Base-by-base conservation (phyloP, 164 flowering plant species). In the Taxillus chinensis region DNA sequence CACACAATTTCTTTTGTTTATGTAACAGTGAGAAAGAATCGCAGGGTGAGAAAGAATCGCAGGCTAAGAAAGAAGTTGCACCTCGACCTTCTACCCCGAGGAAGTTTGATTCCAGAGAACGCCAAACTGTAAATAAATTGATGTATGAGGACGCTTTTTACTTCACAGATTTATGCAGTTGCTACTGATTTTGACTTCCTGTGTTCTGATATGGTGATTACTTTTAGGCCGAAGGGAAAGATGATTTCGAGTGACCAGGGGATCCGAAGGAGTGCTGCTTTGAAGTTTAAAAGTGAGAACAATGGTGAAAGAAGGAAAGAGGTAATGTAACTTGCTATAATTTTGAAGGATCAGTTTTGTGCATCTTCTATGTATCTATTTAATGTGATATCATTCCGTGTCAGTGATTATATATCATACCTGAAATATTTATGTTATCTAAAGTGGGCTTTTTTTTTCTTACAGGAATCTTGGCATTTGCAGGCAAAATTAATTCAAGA, bases 121-220 rank as follows among this genome's bases (percentile, higher is more conserved):
- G 14, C 50, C 75, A 55, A 57, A 72, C 63, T 27, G 56, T 63
- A 45, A 78, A 64, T 77, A 85, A 89, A 90, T 87, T 14, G 43
- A 39, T 46, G 41, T 60, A 51, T 16, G 60, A 62, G 27, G 27
- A 27, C 27, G 27, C 27, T 27, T 27, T 27, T 27, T 8, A 65
- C 38, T 52, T 11, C 10, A 6, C 9, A 5, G 16, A 37, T 12
- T 56, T 39, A 3, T 4, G n/a, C 27, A 14, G 5, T 27, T 7
- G 17, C n/a, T 37, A 45, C 58, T 41, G n/a, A 7, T 57, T 58
- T 56, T 64, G 17, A 17, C 8, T 3, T 59, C 45, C 57, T 59
- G 37, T 60, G 38, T 46, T 40, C 11, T 60, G 38, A 56, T 55
- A 48, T 11, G 12, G 4, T 11, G 13, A 7, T 48, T 2, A 14